These are phyloP conservation scores for Melampsora medusae DNA, from an alignment of 1,284 basidiomycete species.

Conservation along the genomic window DNA sequence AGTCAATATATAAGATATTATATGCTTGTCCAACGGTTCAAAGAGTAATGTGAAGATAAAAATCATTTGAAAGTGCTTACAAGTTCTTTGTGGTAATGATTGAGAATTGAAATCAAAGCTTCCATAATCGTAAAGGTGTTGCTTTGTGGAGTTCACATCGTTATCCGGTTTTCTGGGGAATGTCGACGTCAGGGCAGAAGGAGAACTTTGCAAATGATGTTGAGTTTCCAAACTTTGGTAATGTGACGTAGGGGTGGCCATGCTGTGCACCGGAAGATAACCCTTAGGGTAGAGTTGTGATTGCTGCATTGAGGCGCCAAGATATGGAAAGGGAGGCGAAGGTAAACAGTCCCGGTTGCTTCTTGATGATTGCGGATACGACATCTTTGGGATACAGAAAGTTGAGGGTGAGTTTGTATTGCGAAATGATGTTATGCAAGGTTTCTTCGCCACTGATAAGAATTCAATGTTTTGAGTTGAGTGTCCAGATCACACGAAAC, in stretches of 20 bases:
- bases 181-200: background rate
- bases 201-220: background rate
- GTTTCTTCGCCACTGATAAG: background rate
- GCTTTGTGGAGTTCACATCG: background rate
- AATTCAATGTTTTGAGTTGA: background rate
- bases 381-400: background rate
- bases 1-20: background rate
- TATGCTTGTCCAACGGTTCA: too few relatives aligned
- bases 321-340: background rate
- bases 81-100: background rate
- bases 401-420: background rate
- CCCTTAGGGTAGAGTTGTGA: background rate
- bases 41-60: background rate
- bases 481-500: background rate
- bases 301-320: background rate
- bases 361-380: background rate
- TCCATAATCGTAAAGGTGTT: background rate
- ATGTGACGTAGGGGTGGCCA: background rate
- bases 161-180: background rate
- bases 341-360: constrained; percentile 1
- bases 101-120: background rate
- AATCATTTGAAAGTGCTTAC: background rate
- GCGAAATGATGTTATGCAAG: background rate
- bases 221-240: background rate
- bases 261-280: background rate